Conservation (phyloP, 1,139 yeast genomes). For the Saccharomyces uvarum region DNA sequence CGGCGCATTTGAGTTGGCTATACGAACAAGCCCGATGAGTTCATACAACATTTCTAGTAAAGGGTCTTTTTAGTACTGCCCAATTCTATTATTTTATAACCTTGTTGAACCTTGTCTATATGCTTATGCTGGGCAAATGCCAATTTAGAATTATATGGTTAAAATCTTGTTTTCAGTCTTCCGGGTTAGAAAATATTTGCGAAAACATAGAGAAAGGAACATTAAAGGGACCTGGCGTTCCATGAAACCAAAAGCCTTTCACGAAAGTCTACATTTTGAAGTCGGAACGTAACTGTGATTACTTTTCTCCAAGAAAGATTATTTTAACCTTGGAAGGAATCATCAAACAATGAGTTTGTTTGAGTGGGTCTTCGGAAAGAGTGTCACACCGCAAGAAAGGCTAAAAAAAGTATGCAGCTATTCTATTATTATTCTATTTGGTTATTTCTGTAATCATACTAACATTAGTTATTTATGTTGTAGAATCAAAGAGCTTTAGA, state of each 20-base stretch:
- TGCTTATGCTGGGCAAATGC: background rate
- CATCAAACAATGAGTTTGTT: conserved; percentile 46
- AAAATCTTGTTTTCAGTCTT: background rate
- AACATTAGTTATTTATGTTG: conserved; percentile 1
- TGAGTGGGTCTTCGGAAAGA: conserved; percentile 95
- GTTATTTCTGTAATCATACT: background rate
- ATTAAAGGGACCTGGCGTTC: background rate
- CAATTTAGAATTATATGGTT: background rate
- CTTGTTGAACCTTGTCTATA: background rate
- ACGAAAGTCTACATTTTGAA: background rate
- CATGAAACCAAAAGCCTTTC: background rate
- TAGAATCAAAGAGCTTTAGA: conserved; percentile 88
- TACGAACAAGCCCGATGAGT: conserved; percentile 81
- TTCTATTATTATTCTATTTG: background rate
- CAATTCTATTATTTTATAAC: background rate
- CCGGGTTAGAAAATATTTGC: background rate
- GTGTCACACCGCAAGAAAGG: conserved; percentile 88
- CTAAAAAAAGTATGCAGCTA: conserved; percentile 54
- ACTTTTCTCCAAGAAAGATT: background rate
- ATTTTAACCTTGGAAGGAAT: background rate
- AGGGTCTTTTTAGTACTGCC: background rate
- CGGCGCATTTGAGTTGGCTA: conserved; percentile 47
- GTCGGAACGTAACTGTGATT: background rate
- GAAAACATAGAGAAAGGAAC: background rate
- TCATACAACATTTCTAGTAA: conserved; percentile 66